phyloP scores from a whole-genome alignment of 2,329 filamentous ascomycete genomes.

The Clonostachys rosea region DNA sequence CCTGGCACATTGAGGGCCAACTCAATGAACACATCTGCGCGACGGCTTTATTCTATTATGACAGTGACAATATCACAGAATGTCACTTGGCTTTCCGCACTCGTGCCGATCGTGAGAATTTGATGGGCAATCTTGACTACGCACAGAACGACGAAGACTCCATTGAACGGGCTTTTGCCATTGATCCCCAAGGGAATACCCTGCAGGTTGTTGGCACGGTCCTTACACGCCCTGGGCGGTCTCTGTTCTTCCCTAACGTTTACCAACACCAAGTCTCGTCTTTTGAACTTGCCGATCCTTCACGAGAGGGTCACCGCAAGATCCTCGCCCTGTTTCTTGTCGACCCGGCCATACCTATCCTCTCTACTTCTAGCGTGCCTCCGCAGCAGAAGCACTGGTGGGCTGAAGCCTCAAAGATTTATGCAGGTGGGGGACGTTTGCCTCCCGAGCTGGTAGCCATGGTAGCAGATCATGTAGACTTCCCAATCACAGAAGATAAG shows the following conservation, averaged over 20 bases:
- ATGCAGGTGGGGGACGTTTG: conserved; percentile 1
- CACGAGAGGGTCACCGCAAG: conserved; percentile 50
- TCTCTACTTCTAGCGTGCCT: conserved; percentile 36
- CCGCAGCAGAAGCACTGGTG: conserved; percentile 37
- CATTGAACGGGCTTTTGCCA: conserved; percentile 27
- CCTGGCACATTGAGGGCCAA: conserved; percentile 52
- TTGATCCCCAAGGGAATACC: conserved; percentile 7
- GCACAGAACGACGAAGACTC: conserved; percentile 22
- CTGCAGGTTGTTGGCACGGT: conserved; percentile 40
- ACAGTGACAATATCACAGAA: conserved; percentile 54
- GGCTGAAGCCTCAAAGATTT: neutral
- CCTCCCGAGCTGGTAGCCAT: conserved; percentile 12
- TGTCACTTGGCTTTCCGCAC: conserved; percentile 46
- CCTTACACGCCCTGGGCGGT: conserved; percentile 35
- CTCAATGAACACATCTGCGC: conserved; percentile 61
- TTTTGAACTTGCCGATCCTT: conserved; percentile 46
- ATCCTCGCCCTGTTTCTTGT: conserved; percentile 58
- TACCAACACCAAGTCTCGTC: conserved; percentile 45
- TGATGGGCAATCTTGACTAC: conserved; percentile 12
- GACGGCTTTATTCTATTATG: conserved; percentile 59
- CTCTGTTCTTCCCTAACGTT: conserved; percentile 52
- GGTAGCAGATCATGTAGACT: conserved; percentile 11
- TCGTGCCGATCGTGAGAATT: conserved; percentile 13
- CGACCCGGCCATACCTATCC: conserved; percentile 43
- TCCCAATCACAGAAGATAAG: conserved; percentile 10